Percentiles rank a stretch among this genome's conserved stretches.
Conservation (phyloP, 1,284 basidiomycete species). For the Ceratobasidium sp. region DNA sequence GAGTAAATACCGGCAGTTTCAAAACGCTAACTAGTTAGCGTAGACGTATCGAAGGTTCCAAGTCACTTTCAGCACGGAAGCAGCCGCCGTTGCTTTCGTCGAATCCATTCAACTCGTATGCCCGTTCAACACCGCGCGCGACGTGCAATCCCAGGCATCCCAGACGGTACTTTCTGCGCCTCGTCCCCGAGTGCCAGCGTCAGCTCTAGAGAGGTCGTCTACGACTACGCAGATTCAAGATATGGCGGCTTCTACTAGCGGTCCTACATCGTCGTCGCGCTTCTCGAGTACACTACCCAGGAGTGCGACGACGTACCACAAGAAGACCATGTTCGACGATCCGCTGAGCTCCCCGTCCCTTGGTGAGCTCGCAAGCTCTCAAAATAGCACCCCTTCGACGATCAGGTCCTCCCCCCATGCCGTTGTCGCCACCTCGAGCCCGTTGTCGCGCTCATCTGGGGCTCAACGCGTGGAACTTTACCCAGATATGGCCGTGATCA, state of each 20-base stretch:
- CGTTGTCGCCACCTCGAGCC: too few species aligned
- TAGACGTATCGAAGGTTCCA: constrained; percentile 34
- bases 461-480: too few species aligned
- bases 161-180: not conserved
- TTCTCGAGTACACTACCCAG: not conserved
- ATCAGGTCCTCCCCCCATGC: too few species aligned
- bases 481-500: too few species aligned
- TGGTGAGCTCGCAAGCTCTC: not conserved
- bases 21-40: not conserved
- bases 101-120: constrained; percentile 20
- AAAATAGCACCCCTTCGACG: too few species aligned
- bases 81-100: not conserved
- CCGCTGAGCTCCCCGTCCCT: constrained; percentile 16
- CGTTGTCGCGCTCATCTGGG: too few species aligned
- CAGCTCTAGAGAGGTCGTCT: not conserved
- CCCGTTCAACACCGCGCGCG: constrained; percentile 3
- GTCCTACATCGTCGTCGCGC: not conserved
- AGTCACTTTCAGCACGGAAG: constrained; percentile 27
- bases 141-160: not conserved
- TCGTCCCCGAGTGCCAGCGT: not conserved
- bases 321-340: constrained; percentile 18
- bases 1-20: not conserved
- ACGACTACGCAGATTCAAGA: not conserved
- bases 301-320: not conserved
- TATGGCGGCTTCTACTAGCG: not conserved